phyloP scores from a whole-genome alignment of 257 asterid species.

The Lycium ferocissimum region DNA sequence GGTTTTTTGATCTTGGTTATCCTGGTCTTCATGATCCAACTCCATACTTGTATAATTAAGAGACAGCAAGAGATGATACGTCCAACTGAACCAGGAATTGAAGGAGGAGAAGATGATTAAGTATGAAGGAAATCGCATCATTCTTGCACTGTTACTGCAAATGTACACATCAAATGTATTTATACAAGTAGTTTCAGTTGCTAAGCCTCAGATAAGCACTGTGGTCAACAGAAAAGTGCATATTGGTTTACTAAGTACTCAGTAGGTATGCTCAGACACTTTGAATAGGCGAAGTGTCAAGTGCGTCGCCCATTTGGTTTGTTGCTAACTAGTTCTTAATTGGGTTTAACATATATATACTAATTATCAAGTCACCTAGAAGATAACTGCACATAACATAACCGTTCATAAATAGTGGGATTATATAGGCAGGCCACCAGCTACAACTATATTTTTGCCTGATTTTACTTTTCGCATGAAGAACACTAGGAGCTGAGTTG shows the following conservation, averaged over 20 bases:
- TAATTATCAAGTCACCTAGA: too few species aligned
- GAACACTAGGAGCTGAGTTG: conserved; percentile 53
- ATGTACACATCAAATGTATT: not conserved
- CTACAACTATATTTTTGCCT: not conserved
- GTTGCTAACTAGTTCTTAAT: too few species aligned
- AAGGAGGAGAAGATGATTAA: too few species aligned
- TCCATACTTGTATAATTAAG: not conserved
- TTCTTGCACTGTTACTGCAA: not conserved
- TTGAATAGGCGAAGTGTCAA: too few species aligned
- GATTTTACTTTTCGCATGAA: not conserved
- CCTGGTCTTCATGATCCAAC: not conserved
- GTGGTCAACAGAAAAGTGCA: too few species aligned
- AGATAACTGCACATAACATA: too few species aligned
- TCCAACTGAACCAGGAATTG: not conserved
- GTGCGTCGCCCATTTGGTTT: too few species aligned
- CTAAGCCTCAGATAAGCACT: not conserved
- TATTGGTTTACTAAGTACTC: too few species aligned
- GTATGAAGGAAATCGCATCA: not conserved
- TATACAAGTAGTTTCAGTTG: not conserved
- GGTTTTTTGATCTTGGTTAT: not conserved
- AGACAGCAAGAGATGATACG: not conserved
- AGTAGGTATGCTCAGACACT: too few species aligned
- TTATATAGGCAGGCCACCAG: not conserved
- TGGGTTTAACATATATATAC: too few species aligned
- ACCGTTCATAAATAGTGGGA: too few species aligned